Conservation (phyloP, 768 basidiomycete genomes). For the Clitopilus hobsonii region DNA sequence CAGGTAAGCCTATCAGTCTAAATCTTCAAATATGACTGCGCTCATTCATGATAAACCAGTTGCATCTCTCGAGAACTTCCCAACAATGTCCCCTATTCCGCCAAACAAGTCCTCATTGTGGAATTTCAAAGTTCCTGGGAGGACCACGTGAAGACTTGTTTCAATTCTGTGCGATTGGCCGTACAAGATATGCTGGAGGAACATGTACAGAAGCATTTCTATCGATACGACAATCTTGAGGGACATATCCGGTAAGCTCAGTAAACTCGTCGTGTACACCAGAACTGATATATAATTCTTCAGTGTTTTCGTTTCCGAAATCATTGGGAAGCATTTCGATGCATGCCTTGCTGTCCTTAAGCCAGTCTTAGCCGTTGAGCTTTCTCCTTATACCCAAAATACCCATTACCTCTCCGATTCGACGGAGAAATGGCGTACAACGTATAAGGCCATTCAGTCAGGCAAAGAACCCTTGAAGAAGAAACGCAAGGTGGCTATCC, state of each 20-base stretch:
- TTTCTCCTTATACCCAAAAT: constrained; percentile 35
- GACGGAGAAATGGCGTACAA: constrained; percentile 29
- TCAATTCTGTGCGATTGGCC: constrained; percentile 1
- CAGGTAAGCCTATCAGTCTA: constrained; percentile 21
- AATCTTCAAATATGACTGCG: constrained; percentile 22
- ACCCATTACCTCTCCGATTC: constrained; percentile 25
- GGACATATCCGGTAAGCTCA: not conserved
- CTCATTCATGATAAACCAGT: constrained; percentile 22
- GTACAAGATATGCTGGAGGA: not conserved
- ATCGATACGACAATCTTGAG: not conserved
- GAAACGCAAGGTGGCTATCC: not conserved
- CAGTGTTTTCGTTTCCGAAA: constrained; percentile 11
- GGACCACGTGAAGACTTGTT: constrained; percentile 12
- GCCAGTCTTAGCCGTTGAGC: constrained; percentile 27
- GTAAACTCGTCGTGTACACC: not conserved
- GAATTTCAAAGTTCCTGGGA: constrained; percentile 24
- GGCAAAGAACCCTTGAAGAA: constrained; percentile 1
- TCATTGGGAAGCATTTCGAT: constrained; percentile 11
- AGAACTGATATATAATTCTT: not conserved
- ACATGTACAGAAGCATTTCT: not conserved
- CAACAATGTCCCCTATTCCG: constrained; percentile 27
- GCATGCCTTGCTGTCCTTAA: constrained; percentile 16
- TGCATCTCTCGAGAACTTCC: constrained; percentile 30
- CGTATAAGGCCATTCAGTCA: constrained; percentile 23
- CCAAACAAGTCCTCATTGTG: constrained; percentile 25